These are phyloP conservation scores for Colletotrichum sp. DNA, from an alignment of 2,329 filamentous ascomycete species.

Conservation along the genomic window DNA sequence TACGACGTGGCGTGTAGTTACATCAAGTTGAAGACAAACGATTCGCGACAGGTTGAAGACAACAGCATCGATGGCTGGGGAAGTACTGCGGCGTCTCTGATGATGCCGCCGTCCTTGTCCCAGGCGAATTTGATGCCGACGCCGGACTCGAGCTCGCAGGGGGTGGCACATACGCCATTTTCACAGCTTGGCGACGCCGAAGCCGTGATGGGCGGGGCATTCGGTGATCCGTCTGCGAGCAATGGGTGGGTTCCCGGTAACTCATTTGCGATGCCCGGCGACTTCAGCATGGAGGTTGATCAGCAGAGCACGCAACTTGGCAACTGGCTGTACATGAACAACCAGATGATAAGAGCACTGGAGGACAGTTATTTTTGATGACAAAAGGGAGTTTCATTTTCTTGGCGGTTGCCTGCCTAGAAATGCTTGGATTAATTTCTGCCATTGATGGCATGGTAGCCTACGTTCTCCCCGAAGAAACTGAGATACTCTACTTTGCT, in stretches of 20 bases:
- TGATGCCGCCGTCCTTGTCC: neutral
- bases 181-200: neutral
- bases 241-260: neutral
- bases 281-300: conserved; percentile 19
- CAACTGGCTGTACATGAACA: conserved; percentile 24
- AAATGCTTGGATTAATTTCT: neutral
- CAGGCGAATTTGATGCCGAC: neutral
- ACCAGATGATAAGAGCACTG: conserved; percentile 22
- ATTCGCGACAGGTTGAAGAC: neutral
- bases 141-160: neutral
- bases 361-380: conserved; percentile 12
- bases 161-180: neutral
- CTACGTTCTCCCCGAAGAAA: fast-evolving
- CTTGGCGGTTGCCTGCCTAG: neutral
- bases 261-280: neutral
- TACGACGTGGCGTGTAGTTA: conserved; percentile 27
- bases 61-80: neutral
- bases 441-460: neutral
- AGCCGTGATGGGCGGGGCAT: neutral
- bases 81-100: neutral
- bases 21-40: conserved; percentile 20
- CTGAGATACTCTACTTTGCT: neutral
- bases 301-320: conserved; percentile 18
- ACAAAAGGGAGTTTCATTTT: fast-evolving
- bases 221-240: neutral